These are phyloP conservation scores for Salix koriyanagi DNA, from an alignment of 345 rosid species.

Conservation along the genomic window DNA sequence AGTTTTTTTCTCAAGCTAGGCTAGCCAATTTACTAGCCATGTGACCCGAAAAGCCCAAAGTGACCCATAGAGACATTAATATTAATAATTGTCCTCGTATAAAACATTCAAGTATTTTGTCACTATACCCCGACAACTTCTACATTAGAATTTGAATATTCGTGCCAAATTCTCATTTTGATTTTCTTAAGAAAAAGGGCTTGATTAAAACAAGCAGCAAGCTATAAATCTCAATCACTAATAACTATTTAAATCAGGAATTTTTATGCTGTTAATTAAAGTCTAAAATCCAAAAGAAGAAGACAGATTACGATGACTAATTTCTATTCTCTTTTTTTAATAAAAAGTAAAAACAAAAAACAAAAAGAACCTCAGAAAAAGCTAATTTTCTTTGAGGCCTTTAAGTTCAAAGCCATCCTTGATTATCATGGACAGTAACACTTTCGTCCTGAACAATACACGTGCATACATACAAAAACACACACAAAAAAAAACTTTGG, in stretches of 20 bases:
- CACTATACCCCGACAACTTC: neutral
- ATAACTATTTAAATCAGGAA: neutral
- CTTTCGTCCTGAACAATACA: neutral
- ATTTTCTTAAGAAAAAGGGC: neutral
- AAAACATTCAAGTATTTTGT: neutral
- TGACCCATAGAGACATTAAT: neutral
- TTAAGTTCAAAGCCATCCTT: neutral
- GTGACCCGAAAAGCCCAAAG: neutral
- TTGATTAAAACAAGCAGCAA: neutral
- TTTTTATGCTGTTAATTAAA: neutral
- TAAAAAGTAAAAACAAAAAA: neutral
- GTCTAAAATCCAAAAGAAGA: neutral
- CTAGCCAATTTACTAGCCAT: neutral
- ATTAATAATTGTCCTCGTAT: neutral
- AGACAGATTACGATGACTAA: neutral
- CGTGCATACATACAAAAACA: neutral
- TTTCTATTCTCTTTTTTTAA: neutral
- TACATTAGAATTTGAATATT: neutral
- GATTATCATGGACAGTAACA: neutral
- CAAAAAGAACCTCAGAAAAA: neutral
- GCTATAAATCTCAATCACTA: neutral
- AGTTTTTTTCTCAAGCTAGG: neutral
- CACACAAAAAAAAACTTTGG: neutral
- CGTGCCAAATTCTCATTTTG: neutral
- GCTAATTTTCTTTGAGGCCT: neutral